Evolutionary conservation across 2,329 filamentous ascomycete species (phyloP).

Genomic region (Fusarium keratoplasticum): DNA sequence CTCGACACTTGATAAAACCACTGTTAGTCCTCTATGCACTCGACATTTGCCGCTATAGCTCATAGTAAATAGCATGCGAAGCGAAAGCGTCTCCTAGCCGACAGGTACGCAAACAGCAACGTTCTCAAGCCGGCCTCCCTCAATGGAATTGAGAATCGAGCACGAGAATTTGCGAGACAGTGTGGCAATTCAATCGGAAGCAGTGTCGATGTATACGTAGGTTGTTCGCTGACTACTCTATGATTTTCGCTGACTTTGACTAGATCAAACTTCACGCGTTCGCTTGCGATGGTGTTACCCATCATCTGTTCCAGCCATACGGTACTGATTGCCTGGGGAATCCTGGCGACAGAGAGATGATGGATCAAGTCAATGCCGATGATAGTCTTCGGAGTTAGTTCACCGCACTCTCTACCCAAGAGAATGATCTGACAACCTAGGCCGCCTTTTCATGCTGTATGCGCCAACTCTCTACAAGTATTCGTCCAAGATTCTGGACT

Average conservation of each 20-base stretch:
- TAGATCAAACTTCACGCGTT: constrained; percentile 66
- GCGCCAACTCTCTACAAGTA: constrained; percentile 61
- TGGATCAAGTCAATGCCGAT: constrained; percentile 74
- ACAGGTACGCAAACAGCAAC: constrained; percentile 75
- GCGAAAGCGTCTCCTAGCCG: constrained; percentile 70
- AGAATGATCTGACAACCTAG: constrained; percentile 46
- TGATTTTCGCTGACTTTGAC: not conserved
- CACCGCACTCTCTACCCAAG: not conserved
- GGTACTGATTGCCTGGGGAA: constrained; percentile 69
- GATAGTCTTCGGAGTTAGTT: constrained; percentile 71
- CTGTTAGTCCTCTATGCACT: constrained; percentile 49
- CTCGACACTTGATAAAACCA: constrained; percentile 63
- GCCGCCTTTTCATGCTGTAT: constrained; percentile 68
- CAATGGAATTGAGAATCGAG: constrained; percentile 66
- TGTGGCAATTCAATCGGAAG: constrained; percentile 57
- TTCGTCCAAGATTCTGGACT: constrained; percentile 56
- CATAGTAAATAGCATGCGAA: constrained; percentile 63
- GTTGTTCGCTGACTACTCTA: constrained; percentile 7
- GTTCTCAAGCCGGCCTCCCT: constrained; percentile 67
- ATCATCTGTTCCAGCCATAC: constrained; percentile 73
- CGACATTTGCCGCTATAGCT: not conserved
- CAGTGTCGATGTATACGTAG: constrained; percentile 70
- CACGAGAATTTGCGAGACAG: constrained; percentile 63
- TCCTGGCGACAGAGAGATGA: constrained; percentile 67
- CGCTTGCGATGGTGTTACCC: constrained; percentile 74